These are phyloP conservation scores for Claviceps digitariae DNA, from an alignment of 2,329 filamentous ascomycete species.

Conservation along the genomic window DNA sequence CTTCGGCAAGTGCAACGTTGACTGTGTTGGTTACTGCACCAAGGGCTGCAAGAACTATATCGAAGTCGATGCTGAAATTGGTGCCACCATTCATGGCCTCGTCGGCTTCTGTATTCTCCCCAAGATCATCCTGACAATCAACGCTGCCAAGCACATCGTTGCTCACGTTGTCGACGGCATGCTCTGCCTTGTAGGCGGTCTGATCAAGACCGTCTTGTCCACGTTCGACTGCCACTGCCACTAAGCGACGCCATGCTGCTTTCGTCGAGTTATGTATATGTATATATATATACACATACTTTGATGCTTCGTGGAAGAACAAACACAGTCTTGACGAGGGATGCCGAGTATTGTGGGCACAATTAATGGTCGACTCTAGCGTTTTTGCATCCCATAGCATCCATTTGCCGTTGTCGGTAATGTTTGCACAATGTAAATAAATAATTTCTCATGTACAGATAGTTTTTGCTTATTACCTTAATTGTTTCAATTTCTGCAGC, in stretches of 20 bases:
- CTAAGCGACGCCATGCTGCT: constrained; percentile 8
- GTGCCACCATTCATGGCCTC: constrained; percentile 15
- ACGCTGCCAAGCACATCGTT: constrained; percentile 13
- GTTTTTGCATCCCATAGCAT: constrained; percentile 1
- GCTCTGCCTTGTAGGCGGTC: constrained; percentile 20
- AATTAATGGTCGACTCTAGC: not conserved
- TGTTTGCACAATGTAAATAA: constrained; percentile 7
- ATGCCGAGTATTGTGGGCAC: not conserved
- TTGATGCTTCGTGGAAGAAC: no score
- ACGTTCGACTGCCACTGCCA: constrained; percentile 22
- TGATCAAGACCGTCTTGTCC: constrained; percentile 16
- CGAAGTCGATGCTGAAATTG: constrained; percentile 14
- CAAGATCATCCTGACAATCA: constrained; percentile 16
- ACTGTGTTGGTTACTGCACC: constrained; percentile 25
- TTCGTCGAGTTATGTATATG: not conserved
- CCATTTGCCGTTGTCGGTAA: constrained; percentile 1
- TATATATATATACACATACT: no score
- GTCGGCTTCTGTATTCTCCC: constrained; percentile 20
- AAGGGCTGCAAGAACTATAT: constrained; percentile 26
- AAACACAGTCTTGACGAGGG: no score
- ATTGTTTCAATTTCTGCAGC: not conserved
- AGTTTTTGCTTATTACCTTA: not conserved
- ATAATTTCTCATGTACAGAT: not conserved
- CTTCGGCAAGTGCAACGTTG: constrained; percentile 19
- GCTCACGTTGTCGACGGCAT: constrained; percentile 16